Percentiles rank a stretch among this genome's conserved stretches.
Conservation (phyloP, 129 eudicot species). For the Escallonia rubra region DNA sequence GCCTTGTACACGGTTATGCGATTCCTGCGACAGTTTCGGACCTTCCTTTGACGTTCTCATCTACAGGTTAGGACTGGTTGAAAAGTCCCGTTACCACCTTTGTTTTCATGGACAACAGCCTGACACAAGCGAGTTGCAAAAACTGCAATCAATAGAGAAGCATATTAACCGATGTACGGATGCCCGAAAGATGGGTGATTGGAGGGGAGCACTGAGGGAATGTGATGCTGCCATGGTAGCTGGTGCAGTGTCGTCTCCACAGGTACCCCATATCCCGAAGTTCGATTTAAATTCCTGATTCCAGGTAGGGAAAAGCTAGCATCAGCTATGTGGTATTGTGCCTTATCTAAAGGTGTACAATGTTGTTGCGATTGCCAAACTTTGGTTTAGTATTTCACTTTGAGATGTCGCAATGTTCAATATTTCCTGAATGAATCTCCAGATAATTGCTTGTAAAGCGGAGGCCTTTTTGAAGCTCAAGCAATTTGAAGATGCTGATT, state of each 20-base stretch:
- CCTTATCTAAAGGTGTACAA: too few species aligned
- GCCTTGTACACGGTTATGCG: background rate
- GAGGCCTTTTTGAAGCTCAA: conserved; percentile 56
- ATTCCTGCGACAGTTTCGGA: background rate
- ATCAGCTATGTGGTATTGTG: too few species aligned
- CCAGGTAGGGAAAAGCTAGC: too few species aligned
- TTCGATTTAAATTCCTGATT: too few species aligned
- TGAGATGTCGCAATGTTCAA: too few species aligned
- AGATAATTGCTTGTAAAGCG: conserved; percentile 56
- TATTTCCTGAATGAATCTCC: background rate
- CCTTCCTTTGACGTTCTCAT: conserved; percentile 1
- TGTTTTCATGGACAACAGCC: conserved; percentile 29
- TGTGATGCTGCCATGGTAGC: conserved; percentile 55
- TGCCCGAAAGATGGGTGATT: conserved; percentile 54
- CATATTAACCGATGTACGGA: conserved; percentile 46
- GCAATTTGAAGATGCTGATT: conserved; percentile 44
- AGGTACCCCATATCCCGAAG: conserved; percentile 15
- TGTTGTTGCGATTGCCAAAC: too few species aligned
- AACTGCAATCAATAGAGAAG: conserved; percentile 35
- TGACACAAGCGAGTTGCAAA: conserved; percentile 36
- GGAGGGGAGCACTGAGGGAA: conserved; percentile 56
- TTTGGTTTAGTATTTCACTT: too few species aligned
- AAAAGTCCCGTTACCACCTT: conserved; percentile 38
- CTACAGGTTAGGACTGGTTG: conserved; percentile 49
- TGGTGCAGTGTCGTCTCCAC: conserved; percentile 53